A percentile compares a stretch with the other conserved stretches of the same genome.
phyloP scores from a whole-genome alignment of 441 rosid genomes.

The Eruca vesicaria region DNA sequence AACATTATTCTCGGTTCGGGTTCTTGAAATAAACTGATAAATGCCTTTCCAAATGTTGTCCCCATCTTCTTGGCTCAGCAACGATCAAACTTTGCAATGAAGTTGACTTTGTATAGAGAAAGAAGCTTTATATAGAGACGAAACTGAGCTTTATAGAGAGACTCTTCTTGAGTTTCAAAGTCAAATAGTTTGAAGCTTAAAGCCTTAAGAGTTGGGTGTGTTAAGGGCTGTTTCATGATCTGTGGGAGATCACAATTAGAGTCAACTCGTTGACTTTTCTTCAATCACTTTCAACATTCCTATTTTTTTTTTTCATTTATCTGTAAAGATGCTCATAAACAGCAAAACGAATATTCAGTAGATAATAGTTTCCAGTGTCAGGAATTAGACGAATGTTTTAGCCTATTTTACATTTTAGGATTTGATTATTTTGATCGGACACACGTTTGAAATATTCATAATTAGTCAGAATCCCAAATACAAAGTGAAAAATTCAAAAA shows the following conservation, averaged over 20 bases:
- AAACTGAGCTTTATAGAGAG: not conserved
- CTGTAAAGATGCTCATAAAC: not conserved
- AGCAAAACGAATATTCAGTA: not conserved
- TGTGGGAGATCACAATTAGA: not conserved
- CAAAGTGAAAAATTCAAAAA: not conserved
- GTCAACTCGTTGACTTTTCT: not conserved
- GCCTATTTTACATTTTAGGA: not conserved
- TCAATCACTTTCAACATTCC: not conserved
- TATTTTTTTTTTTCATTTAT: not conserved
- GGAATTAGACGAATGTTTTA: not conserved
- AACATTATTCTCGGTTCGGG: slow-evolving; percentile 11
- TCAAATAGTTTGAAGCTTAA: not conserved
- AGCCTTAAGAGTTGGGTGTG: not conserved
- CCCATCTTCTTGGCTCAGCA: slow-evolving; percentile 20
- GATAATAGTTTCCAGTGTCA: not conserved
- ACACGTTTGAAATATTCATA: not conserved
- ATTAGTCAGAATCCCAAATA: not conserved
- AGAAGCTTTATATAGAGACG: not conserved
- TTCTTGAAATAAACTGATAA: slow-evolving; percentile 11
- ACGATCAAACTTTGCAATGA: not conserved
- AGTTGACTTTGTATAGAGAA: not conserved
- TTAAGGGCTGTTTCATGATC: slow-evolving; percentile 4
- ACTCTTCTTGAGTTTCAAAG: not conserved
- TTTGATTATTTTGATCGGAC: not conserved
- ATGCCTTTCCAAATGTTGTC: slow-evolving; percentile 17